A percentile compares a stretch with the other conserved stretches of the same genome.
Conservation (phyloP, 2,329 filamentous ascomycete genomes). For the Aspergillus floridensis region DNA sequence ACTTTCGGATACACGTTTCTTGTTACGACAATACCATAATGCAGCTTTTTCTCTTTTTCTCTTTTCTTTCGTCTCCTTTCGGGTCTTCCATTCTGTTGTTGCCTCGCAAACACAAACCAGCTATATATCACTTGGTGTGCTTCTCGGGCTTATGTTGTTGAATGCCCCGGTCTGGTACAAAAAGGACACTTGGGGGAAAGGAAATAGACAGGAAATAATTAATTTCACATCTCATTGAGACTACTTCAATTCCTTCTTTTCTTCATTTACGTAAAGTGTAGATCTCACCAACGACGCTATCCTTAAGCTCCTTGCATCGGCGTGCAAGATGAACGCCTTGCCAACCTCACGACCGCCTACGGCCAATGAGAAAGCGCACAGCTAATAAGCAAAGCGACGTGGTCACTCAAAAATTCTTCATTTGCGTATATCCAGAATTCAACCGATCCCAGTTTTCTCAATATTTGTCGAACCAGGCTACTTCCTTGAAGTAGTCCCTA, state of each 20-base stretch:
- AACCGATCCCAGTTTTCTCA: too few species aligned
- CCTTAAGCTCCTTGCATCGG: too few species aligned
- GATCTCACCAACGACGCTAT: too few species aligned
- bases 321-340: too few species aligned
- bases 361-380: too few species aligned
- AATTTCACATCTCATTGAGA: background rate
- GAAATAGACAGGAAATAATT: background rate
- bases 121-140: background rate
- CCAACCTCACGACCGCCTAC: too few species aligned
- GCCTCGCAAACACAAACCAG: background rate
- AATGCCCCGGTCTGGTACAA: background rate
- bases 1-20: background rate
- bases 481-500: too few species aligned
- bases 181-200: background rate
- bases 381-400: too few species aligned
- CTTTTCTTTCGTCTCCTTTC: conserved; percentile 10
- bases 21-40: background rate
- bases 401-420: too few species aligned
- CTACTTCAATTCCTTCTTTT: background rate
- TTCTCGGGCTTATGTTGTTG: background rate
- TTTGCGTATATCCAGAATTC: too few species aligned
- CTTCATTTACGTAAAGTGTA: too few species aligned
- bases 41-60: background rate
- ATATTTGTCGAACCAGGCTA: too few species aligned
- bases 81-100: conserved; percentile 27